Evolutionary conservation across 2,329 filamentous ascomycete species (phyloP), one percentile per base, ranked within the genome.

Genomic region (Xylariaceae sp.): DNA sequence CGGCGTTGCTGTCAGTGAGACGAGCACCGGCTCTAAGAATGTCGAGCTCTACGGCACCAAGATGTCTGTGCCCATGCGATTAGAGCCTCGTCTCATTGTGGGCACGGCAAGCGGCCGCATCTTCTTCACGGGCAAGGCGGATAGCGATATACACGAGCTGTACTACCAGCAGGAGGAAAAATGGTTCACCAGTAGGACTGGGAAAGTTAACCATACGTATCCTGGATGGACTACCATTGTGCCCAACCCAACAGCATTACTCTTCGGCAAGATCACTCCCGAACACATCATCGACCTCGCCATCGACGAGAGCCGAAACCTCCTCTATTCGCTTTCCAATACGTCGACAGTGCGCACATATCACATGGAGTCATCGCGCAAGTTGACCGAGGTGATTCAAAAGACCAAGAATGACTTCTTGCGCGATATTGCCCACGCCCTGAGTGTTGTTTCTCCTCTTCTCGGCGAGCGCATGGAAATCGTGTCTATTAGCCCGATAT

Each of bases 121-220:
- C 65, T 99, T 99, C 78, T 96, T 97, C 70, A 87, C 89, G 48
- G 90, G 92, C 44, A 83, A 82, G 54, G 82, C 80, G 54, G 90
- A 93, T 65, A 91, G 91, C 64, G 92, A 97, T 68, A 85, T 99
- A 52, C 90, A 94, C 73, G 94, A 99, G 75, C 83, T 99, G 56
- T 92, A 89, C 66, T 99, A 99, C 72, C 93, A 97, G 74, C 92
- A 96, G 70, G 92, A 97, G 73, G 94, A 99, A 75, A 88, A 89
- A 67, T 99, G 94, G 94, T 99, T 99, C 72, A 88, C 89, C 56
- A 92, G 87, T 73, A 85, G 89, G 65, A 95, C 90, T 72, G 87
- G 88, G 61, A 96, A 92, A 75, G 86, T 93, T 64, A 95, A 95
- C 71, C 94, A 97, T 73, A 93, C 88, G 53, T 88, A 84, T 72